Base-by-base conservation (phyloP, 1,284 basidiomycete species). In the Leccinum fallax region DNA sequence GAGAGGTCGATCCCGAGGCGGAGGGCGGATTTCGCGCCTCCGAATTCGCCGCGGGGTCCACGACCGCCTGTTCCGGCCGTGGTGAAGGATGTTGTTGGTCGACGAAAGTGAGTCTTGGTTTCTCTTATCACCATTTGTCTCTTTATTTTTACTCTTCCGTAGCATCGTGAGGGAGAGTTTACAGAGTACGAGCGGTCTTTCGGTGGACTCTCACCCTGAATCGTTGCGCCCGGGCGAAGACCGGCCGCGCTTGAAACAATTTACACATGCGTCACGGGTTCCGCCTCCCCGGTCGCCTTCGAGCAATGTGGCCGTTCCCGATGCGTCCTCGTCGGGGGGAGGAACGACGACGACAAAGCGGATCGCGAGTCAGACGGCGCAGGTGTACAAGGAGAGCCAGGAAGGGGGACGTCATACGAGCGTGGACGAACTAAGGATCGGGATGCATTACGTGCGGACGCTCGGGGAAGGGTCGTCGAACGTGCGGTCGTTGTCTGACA, bases 181-280 rank as follows among this genome's bases (percentile, higher is more conserved):
- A 52, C 67, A 71, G 34, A 77, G 76, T 58, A 67, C 65, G 19
- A 78, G 74, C 61, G 78, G 68, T n/a, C 60, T 74, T 40, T 80
- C 81, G 2, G 71, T 72, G 34, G 69, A 73, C 55, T 76, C 74
- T 19, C 72, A 67, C 38, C 66, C 71, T 1, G 76, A 75, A 32
- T 72, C 72, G 30, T 53, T 73, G 34, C 66, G 73, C 7, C 69
- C 74, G 6, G 61, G 65, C 8, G 70, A 69, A 46, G 68, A 77
- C 19, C 81, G 83, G 16, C 86, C 89, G 46, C 82, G 88, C 30
- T 74, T 93, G n/a, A 89, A 92, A 32, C 87, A 86, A 46, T 91
- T 93, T 70, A 90, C 85, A 5, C 85, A 83, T 66, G 84, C 87
- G 26, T 81, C 82, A 32, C 84, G 86, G n/a, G 88, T 90, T 24